Evolutionary conservation across 768 basidiomycete genomes (phyloP).

Genomic region (Lentinula edodes): DNA sequence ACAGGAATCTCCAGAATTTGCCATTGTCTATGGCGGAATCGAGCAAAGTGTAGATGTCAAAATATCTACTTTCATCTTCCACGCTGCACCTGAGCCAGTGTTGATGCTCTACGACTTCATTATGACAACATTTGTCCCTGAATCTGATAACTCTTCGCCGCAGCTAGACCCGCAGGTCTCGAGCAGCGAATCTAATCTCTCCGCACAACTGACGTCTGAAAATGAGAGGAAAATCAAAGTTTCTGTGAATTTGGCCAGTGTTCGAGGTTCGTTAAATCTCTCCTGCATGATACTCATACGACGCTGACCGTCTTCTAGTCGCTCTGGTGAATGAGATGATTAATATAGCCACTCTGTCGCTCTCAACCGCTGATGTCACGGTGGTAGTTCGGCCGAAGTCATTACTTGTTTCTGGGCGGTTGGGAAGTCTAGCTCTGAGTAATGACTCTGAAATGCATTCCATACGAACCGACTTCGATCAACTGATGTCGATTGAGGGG

Average conservation of each 20-base stretch:
- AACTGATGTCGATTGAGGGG: constrained; percentile 90
- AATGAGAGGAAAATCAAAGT: constrained; percentile 67
- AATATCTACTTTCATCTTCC: constrained; percentile 87
- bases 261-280: constrained; percentile 52
- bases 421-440: constrained; percentile 78
- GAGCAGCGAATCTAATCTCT: constrained; percentile 4
- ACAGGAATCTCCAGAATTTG: constrained; percentile 80
- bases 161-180: not conserved
- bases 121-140: constrained; percentile 90
- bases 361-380: constrained; percentile 86
- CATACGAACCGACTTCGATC: constrained; percentile 65
- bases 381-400: constrained; percentile 68
- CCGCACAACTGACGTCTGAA: constrained; percentile 9
- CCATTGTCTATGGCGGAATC: constrained; percentile 71
- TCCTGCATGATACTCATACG: not conserved
- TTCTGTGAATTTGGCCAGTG: constrained; percentile 75
- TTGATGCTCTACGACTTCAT: constrained; percentile 92
- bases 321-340: constrained; percentile 65
- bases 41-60: constrained; percentile 85
- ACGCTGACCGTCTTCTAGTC: constrained; percentile 37
- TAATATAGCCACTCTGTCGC: constrained; percentile 78
- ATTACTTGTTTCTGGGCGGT: constrained; percentile 70
- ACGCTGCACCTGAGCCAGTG: constrained; percentile 85
- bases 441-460: constrained; percentile 58
- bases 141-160: constrained; percentile 13